Percentiles rank a stretch among this genome's conserved stretches.
phyloP scores from a whole-genome alignment of 2,329 filamentous ascomycete genomes.

The Aspergillus brasiliensis region DNA sequence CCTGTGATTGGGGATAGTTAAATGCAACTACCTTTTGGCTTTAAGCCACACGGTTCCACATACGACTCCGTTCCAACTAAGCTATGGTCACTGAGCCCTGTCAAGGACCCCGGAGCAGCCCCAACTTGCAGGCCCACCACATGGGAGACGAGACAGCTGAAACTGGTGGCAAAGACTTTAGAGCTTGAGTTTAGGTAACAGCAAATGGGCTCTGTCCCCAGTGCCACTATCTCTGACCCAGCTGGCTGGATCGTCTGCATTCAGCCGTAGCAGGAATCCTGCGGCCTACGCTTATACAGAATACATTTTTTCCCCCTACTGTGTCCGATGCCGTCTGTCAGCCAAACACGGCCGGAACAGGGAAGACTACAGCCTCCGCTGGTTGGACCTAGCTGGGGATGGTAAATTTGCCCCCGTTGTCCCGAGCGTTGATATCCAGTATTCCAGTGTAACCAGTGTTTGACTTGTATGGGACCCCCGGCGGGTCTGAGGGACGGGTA shows the following conservation, averaged over 20 bases:
- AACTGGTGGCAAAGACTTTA: constrained; percentile 19
- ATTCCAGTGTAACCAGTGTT: too few species aligned
- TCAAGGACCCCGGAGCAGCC: not conserved
- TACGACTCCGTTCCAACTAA: not conserved
- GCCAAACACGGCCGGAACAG: not conserved
- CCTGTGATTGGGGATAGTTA: not conserved
- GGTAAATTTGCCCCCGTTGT: not conserved
- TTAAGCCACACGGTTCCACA: not conserved
- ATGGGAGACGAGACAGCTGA: constrained; percentile 20
- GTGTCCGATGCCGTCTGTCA: not conserved
- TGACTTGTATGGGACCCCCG: not conserved
- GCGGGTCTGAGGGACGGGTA: constrained; percentile 8
- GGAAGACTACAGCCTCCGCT: not conserved
- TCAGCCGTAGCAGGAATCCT: not conserved
- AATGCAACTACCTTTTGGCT: not conserved
- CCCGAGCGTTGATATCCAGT: constrained; percentile 1
- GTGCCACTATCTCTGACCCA: not conserved
- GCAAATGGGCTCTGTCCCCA: not conserved
- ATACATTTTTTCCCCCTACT: not conserved
- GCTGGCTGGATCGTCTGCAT: not conserved
- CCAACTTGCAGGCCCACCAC: constrained; percentile 8
- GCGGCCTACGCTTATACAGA: not conserved
- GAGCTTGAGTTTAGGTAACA: not conserved
- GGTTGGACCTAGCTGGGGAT: not conserved
- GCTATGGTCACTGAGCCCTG: not conserved